Base-by-base conservation (phyloP, 2,329 filamentous ascomycete species). In the Alternaria rosae region DNA sequence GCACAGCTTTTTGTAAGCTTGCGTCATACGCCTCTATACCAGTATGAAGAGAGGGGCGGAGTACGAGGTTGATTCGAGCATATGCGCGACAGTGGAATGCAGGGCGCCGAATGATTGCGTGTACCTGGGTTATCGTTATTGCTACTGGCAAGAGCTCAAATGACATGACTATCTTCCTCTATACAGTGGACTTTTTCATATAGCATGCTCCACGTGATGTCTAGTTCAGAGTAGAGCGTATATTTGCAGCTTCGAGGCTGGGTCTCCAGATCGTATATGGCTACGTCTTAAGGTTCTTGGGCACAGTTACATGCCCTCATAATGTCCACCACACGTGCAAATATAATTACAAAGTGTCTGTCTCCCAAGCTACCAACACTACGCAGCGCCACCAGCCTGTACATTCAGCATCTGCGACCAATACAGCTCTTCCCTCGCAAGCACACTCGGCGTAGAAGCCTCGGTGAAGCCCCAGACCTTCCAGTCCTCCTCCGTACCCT, bases 391-490 rank as follows among this genome's bases (percentile, higher is more conserved):
- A 25, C 54, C 54, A 25, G 66, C 35, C 61, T 71, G 73, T n/a
- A 57, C 58, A 38, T 66, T 52, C 43, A 75, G 20, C 51, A 64
- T 67, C 56, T 66, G 60, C 23, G 57, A 64, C 66, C 69, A 71
- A 30, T 72, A 71, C 53, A 57, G 51, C 42, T 74, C 72, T 15
- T 74, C 70, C 42, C 66, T 61, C 44, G 64, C 54, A 23, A 77
- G 64, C 13, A 44, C 65, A 48, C 68, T 65, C 5, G 66, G 65
- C 26, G 70, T 77, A 38, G 85, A 87, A 69, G 86, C 84, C 43
- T 84, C 76, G 28, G 87, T 80, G 20, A 87, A 90, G 13, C 90
- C 90, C 85, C 89, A 90, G 53, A 92, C 77, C 73, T 82, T 83
- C 90, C 90, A 92, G 3, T 83, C 81, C 26, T 76, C 79, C 58